Evolutionary conservation across 164 flowering plant species (phyloP).

Genomic region (Platanus orientalis): DNA sequence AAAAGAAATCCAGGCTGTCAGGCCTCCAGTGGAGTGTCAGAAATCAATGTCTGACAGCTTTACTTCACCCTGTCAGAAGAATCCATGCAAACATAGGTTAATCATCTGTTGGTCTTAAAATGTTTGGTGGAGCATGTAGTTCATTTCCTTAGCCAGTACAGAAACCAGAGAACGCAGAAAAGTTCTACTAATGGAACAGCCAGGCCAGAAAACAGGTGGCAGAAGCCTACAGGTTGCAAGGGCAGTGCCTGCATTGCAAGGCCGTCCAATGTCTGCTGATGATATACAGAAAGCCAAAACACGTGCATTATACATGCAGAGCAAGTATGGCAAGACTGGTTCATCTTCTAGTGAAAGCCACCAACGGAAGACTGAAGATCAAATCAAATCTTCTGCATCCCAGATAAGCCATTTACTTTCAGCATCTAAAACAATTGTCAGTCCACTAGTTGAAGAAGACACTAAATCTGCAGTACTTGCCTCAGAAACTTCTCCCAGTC

Average conservation of each 20-base stretch:
- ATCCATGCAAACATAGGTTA: too few species aligned
- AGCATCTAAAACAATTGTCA: conserved; percentile 23
- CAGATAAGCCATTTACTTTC: conserved; percentile 19
- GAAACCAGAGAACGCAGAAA: conserved; percentile 78
- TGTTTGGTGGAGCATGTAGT: conserved; percentile 2
- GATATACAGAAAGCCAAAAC: conserved; percentile 96
- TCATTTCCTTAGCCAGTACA: conserved; percentile 52
- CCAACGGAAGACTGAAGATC: conserved; percentile 30
- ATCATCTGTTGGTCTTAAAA: too few species aligned
- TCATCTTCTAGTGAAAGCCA: conserved; percentile 24
- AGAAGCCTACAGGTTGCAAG: conserved; percentile 48
- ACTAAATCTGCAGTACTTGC: conserved; percentile 24
- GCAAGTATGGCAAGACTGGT: conserved; percentile 58
- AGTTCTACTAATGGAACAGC: conserved; percentile 85
- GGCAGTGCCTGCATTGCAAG: conserved; percentile 42
- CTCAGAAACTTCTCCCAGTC: conserved; percentile 13
- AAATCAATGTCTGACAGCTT: too few species aligned
- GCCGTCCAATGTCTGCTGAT: conserved; percentile 94
- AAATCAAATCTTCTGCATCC: conserved; percentile 21
- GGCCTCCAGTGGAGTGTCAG: too few species aligned
- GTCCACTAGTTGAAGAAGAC: conserved; percentile 37
- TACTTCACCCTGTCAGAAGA: too few species aligned
- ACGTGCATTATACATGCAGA: conserved; percentile 81
- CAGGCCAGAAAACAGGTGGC: conserved; percentile 50
- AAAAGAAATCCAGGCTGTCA: too few species aligned